Evolutionary conservation across 352 stramenopile species (phyloP), one percentile per base, ranked within the genome.

Genomic region (Blastocystis sp.): DNA sequence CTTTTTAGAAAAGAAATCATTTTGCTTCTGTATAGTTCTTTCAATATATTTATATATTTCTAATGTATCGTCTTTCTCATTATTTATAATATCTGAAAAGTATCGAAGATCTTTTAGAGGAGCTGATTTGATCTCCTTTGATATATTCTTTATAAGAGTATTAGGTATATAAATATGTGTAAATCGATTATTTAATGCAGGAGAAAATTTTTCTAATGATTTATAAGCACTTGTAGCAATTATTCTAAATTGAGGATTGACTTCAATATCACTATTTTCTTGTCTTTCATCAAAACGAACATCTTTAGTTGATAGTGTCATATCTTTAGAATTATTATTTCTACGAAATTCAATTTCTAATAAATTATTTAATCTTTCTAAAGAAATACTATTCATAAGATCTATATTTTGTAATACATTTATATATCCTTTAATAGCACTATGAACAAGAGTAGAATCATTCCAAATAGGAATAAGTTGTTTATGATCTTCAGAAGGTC

Each of bases 211-310:
- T 5, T 25, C 0, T 10, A 58, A 39, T 48, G 34, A 34, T 31
- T 58, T 40, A n/a, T 58, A 34, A 7, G 48, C 44, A 1, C 34
- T 58, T 28, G 48, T 58, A n/a, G 48, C 48, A 4, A 58, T 21
- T 10, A 58, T 39, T 19, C 16, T 16, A 23, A 58, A 58, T 4
- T 6, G 13, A 31, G 30, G 0, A 4, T 18, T 3, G 16, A 58
- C 16, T 4, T 32, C 19, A 18, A 34, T 19, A 9, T 44, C 24
- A 19, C 31, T 30, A 4, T 42, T 24, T 6, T 55, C 45, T 4
- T 34, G 13, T 6, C 21, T 36, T 19, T 55, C 45, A 52, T 46
- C 25, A 52, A 55, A 44, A 19, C 25, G 16, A 5, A 55, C 24
- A 4, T 32, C 35, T 6, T 46, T n/a, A n/a, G n/a, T n/a, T n/a